A percentile compares a stretch with the other conserved stretches of the same genome.
Evolutionary conservation across 345 rosid genomes (phyloP).

Genomic region (Linum lewisii): DNA sequence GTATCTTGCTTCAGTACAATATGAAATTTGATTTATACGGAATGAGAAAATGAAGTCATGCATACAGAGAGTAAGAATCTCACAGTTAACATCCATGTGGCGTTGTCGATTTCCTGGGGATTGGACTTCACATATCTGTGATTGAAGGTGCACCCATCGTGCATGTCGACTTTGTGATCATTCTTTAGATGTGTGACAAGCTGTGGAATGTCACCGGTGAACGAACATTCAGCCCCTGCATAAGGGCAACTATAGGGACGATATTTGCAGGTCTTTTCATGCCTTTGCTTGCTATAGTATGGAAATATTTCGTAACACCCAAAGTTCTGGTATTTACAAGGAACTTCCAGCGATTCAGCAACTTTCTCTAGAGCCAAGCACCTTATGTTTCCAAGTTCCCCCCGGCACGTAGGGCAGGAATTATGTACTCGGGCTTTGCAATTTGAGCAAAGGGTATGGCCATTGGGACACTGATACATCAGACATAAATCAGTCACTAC

Average conservation of each 20-base stretch:
- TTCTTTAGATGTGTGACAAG: constrained; percentile 69
- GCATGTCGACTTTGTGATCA: constrained; percentile 94
- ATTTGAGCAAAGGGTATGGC: constrained; percentile 70
- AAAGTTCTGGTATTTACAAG: constrained; percentile 58
- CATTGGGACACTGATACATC: constrained; percentile 65
- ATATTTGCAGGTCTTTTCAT: constrained; percentile 60
- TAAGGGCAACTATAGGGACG: constrained; percentile 79
- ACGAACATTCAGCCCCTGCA: constrained; percentile 79
- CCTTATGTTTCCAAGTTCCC: constrained; percentile 82
- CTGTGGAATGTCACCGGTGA: constrained; percentile 60
- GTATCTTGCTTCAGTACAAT: background rate
- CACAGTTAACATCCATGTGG: constrained; percentile 97
- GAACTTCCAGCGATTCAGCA: constrained; percentile 69
- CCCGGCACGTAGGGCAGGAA: constrained; percentile 76
- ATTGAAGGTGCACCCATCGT: constrained; percentile 73
- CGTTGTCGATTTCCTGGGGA: constrained; percentile 85
- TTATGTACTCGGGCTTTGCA: constrained; percentile 69
- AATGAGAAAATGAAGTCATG: background rate
- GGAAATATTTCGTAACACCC: constrained; percentile 79
- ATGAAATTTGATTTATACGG: background rate
- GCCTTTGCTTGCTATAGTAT: constrained; percentile 72
- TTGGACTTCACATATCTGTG: constrained; percentile 83
- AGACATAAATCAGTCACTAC: background rate
- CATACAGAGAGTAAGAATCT: constrained; percentile 16
- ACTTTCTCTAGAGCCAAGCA: constrained; percentile 85